Evolutionary conservation across 352 stramenopile genomes (phyloP).

Genomic region (Globisporangium ultimum): DNA sequence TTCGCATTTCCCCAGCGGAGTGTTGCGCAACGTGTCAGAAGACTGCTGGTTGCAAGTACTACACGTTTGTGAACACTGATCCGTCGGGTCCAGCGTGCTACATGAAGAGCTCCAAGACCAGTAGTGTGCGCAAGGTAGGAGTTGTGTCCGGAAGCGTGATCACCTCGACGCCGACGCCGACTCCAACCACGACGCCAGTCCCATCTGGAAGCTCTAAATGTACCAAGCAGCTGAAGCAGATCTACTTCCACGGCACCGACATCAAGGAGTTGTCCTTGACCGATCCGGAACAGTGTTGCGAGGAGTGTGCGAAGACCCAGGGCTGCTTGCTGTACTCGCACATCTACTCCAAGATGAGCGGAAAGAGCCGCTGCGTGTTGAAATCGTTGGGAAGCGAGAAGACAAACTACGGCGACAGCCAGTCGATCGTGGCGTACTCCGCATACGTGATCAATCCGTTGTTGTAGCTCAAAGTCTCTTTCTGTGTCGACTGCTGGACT

Average conservation of each 20-base stretch:
- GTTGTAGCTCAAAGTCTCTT: not conserved
- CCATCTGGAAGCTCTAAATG: slow-evolving; percentile 12
- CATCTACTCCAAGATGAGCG: not conserved
- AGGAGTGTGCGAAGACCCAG: slow-evolving; percentile 4
- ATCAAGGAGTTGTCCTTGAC: slow-evolving; percentile 17
- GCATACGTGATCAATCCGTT: slow-evolving; percentile 1
- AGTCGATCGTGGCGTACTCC: slow-evolving; percentile 2
- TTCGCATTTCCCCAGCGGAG: not conserved
- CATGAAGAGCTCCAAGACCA: slow-evolving; percentile 35
- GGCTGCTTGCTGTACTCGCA: slow-evolving; percentile 11
- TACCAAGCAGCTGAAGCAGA: slow-evolving; percentile 27
- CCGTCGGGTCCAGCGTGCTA: slow-evolving; percentile 34
- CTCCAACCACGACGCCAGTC: not conserved
- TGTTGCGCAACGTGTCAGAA: not conserved
- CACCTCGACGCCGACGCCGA: not conserved
- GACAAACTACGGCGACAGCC: slow-evolving; percentile 32
- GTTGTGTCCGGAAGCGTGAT: slow-evolving; percentile 32
- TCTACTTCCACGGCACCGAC: slow-evolving; percentile 34
- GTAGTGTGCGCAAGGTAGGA: slow-evolving; percentile 13
- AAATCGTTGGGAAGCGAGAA: slow-evolving; percentile 20
- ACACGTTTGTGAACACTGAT: slow-evolving; percentile 43
- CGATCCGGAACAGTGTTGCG: slow-evolving; percentile 8
- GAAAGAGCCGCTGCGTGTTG: slow-evolving; percentile 6
- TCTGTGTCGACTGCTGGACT: too few species aligned
- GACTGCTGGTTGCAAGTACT: slow-evolving; percentile 32